Percentiles rank a stretch among this genome's conserved stretches.
Conservation (phyloP, 352 stramenopile species). For the Phytophthora tentaculata region DNA sequence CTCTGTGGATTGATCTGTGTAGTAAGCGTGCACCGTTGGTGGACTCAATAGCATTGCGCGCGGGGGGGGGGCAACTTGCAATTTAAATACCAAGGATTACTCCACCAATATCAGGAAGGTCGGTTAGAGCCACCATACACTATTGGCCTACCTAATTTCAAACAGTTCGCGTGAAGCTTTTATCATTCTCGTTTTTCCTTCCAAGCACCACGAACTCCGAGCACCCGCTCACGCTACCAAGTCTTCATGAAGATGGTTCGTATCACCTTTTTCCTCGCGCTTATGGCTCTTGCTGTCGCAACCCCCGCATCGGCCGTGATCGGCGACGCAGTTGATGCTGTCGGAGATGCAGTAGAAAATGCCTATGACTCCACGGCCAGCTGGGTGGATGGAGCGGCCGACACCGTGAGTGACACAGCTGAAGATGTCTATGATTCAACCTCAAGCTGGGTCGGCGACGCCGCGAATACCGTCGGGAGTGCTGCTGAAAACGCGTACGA, state of each 20-base stretch:
- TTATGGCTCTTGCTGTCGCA: conserved; percentile 11
- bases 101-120: neutral
- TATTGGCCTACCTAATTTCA: no score
- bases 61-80: no score
- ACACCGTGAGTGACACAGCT: conserved; percentile 17
- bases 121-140: neutral
- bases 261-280: conserved; percentile 11
- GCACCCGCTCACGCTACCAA: neutral
- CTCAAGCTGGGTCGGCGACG: conserved; percentile 23
- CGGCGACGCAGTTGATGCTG: conserved; percentile 25
- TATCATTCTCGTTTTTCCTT: conserved; percentile 22
- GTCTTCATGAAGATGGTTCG: conserved; percentile 20
- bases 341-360: conserved; percentile 22
- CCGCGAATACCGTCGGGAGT: conserved; percentile 11
- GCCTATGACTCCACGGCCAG: conserved; percentile 28
- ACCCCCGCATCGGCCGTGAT: conserved; percentile 24
- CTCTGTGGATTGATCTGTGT: neutral
- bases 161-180: neutral
- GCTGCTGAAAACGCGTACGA: conserved; percentile 19
- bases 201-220: conserved; percentile 8
- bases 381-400: conserved; percentile 26
- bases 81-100: conserved; percentile 7
- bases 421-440: conserved; percentile 24
- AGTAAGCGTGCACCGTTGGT: conserved; percentile 16
- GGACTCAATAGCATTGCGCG: neutral